Percentiles rank a stretch among this genome's conserved stretches.
Evolutionary conservation across 179 eudicot species (phyloP).

Genomic region (Drosera spatulata): DNA sequence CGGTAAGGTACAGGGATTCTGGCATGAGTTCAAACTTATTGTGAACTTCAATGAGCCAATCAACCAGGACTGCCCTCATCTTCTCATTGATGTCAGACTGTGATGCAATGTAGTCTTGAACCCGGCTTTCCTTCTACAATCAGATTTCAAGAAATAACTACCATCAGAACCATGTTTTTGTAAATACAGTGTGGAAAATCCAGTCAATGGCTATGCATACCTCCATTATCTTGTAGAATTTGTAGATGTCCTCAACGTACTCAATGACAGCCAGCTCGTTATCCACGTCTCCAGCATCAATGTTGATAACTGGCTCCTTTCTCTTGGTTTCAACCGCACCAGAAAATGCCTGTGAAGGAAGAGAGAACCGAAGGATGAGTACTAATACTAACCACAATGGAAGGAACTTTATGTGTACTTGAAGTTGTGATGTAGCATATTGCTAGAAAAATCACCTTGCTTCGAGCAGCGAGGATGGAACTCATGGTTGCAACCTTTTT

Average conservation of each 20-base stretch:
- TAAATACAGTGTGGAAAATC: too few relatives aligned
- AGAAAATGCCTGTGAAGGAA: background rate
- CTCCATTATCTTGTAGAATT: slow-evolving; percentile 62
- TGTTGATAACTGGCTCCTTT: slow-evolving; percentile 40
- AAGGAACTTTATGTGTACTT: too few relatives aligned
- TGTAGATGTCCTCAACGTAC: slow-evolving; percentile 73
- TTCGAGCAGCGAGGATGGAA: slow-evolving; percentile 60
- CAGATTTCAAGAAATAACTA: background rate
- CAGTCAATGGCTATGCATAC: slow-evolving; percentile 13
- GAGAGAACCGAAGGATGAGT: background rate
- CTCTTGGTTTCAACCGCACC: slow-evolving; percentile 44
- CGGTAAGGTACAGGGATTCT: slow-evolving; percentile 76
- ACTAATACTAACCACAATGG: too few relatives aligned
- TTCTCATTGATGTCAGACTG: slow-evolving; percentile 69
- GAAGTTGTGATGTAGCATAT: background rate
- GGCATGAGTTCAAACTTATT: slow-evolving; percentile 66
- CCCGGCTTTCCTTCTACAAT: slow-evolving; percentile 44
- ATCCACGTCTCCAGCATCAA: slow-evolving; percentile 56
- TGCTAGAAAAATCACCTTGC: slow-evolving; percentile 41
- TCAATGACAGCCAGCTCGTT: slow-evolving; percentile 74
- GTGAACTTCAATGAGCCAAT: slow-evolving; percentile 88
- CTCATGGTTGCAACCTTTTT: too few relatives aligned
- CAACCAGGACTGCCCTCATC: slow-evolving; percentile 78
- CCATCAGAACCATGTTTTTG: background rate
- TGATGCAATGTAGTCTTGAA: slow-evolving; percentile 44